Base-by-base conservation (phyloP, 768 basidiomycete species). In the Amanita pallidorosea region DNA sequence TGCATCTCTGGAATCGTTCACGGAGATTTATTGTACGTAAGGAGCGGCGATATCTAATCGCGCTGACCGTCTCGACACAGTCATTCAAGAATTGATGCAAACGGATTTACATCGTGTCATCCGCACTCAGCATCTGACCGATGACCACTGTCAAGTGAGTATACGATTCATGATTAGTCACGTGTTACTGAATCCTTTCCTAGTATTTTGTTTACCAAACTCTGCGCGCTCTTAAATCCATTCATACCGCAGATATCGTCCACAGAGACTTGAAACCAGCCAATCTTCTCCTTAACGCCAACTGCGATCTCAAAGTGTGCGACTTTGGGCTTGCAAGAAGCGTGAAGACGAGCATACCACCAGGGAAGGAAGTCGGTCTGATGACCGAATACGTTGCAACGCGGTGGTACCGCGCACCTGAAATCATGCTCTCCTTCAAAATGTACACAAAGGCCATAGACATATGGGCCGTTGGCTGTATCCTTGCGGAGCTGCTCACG, bases 181-280 rank as follows among this genome's bases (percentile, higher is more conserved):
- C 8, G 2, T 17, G 18, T n/a, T 45, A 27, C 5, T 25, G 8
- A 29, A 29, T n/a, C 29, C n/a, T 9, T n/a, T 29, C 3, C 27
- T 92, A 98, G 67, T 99, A 99, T 65, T 97, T 99, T 63, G 84
- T 95, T 57, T 99, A 99, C 65, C 95, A 89, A 82, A 92, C 92
- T 1, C 77, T 96, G 2, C 80, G 95, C 38, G 95, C 92, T 0
- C 70, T 99, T 56, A 99, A 99, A 65, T 93, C 93, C 0, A 76
- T 97, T 2, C 94, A 97, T 62, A 88, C 89, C 0, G 93, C 93
- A 18, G 88, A 97, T 60, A 92, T 98, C 48, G 80, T 99, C 27
- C 90, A 93, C 59, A 83, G 95, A 47, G 95, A 99, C 65, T 77
- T 99, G 44, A 99, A 98, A 61, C 95, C 95, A 0, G 93, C 90